These are phyloP conservation scores for Chytriomyces sp. DNA, from an alignment of 192 early-diverging fungal species.

Conservation along the genomic window DNA sequence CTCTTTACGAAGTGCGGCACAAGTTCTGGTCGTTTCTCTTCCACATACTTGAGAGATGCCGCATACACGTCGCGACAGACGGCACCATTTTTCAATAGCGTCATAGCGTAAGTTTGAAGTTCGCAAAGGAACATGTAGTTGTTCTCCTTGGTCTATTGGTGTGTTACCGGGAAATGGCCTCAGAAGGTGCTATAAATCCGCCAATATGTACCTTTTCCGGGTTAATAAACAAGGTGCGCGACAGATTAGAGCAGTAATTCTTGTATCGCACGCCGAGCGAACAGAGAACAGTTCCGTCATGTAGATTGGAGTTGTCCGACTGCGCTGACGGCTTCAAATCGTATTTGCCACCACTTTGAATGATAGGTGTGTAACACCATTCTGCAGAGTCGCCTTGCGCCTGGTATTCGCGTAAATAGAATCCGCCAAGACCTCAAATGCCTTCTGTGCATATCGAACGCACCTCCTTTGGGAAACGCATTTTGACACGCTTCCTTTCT, in stretches of 20 bases:
- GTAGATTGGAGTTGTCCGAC: conserved; percentile 73
- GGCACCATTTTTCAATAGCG: conserved; percentile 70
- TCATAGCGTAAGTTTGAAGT: conserved; percentile 76
- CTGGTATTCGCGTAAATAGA: neutral
- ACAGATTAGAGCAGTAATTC: conserved; percentile 92
- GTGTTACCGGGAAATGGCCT: conserved; percentile 19
- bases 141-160: conserved; percentile 81
- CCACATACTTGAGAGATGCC: conserved; percentile 69
- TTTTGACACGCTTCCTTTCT: conserved; percentile 65
- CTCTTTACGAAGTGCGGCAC: conserved; percentile 83
- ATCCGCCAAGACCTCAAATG: too few species aligned
- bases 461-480: conserved; percentile 72
- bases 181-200: conserved; percentile 15
- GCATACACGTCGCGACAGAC: conserved; percentile 78
- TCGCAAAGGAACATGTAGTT: conserved; percentile 92
- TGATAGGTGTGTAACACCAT: conserved; percentile 90
- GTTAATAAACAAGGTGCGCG: conserved; percentile 90
- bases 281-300: conserved; percentile 89
- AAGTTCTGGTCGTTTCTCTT: conserved; percentile 81
- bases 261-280: conserved; percentile 93
- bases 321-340: conserved; percentile 79
- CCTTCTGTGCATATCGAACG: too few species aligned
- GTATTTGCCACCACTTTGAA: conserved; percentile 95
- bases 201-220: conserved; percentile 67
- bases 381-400: conserved; percentile 66